Conservation (phyloP, 2,329 filamentous ascomycete genomes). For the Alternaria viburni region DNA sequence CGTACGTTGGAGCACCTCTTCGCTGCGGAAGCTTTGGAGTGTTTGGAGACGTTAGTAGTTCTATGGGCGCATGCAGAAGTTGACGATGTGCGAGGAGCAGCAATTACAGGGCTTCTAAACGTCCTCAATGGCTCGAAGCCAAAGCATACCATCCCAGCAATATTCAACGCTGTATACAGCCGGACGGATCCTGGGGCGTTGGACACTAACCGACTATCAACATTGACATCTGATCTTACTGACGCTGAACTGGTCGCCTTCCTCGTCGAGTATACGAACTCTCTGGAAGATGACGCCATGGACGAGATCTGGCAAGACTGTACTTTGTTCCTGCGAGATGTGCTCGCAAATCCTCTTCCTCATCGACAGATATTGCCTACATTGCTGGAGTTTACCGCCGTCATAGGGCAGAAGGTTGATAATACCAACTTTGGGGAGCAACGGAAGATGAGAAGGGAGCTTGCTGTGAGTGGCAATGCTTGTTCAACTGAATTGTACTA, state of each 20-base stretch:
- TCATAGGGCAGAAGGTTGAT: slow-evolving; percentile 92
- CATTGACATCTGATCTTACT: slow-evolving; percentile 81
- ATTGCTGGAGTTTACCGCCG: slow-evolving; percentile 85
- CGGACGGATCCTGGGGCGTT: slow-evolving; percentile 84
- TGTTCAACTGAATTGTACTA: not conserved
- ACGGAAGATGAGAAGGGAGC: slow-evolving; percentile 85
- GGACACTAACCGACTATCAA: slow-evolving; percentile 81
- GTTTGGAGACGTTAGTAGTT: slow-evolving; percentile 86
- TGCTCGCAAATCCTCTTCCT: slow-evolving; percentile 91
- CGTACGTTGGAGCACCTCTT: slow-evolving; percentile 92
- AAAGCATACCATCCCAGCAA: slow-evolving; percentile 87
- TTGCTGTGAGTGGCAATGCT: slow-evolving; percentile 68
- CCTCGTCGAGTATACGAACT: slow-evolving; percentile 85
- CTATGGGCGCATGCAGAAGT: slow-evolving; percentile 71
- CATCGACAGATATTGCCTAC: slow-evolving; percentile 89
- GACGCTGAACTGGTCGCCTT: slow-evolving; percentile 88
- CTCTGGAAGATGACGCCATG: slow-evolving; percentile 94
- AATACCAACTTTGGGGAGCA: slow-evolving; percentile 98
- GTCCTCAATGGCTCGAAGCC: slow-evolving; percentile 90
- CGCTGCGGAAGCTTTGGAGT: slow-evolving; percentile 88
- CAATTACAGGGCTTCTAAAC: slow-evolving; percentile 85
- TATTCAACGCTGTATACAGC: slow-evolving; percentile 96
- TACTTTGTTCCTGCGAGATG: slow-evolving; percentile 85
- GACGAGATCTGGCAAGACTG: slow-evolving; percentile 98
- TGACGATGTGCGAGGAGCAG: slow-evolving; percentile 60